Base-by-base conservation (phyloP, 352 stramenopile genomes). In the Phytopythium oedochilum region DNA sequence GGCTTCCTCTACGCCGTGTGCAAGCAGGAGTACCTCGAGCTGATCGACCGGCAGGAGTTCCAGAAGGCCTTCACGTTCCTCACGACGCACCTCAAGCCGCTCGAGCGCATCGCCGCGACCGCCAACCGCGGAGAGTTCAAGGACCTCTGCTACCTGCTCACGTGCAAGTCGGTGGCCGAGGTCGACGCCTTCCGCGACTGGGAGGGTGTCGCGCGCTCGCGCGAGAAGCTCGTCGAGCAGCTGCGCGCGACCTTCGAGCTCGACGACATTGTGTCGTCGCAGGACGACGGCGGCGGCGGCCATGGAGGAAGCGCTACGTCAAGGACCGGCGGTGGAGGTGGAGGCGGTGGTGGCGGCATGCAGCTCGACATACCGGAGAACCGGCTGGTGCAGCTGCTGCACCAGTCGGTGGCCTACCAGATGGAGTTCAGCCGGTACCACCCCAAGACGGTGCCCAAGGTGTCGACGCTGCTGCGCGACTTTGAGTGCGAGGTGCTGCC, bases 21-120 rank as follows among this genome's bases (percentile, higher is more conserved):
- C 66, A 93, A 92, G 57, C 85, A 96, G 57, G 84, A 96, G 60
- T 94, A 94, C 55, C 65, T 96, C 1, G 84, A 94, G 55, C 82
- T 96, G 25, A 93, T 94, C 54, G 83, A 94, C 56, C 75, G 86
- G 11, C 84, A 94, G 52, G 86, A 94, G 68, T 93, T 91, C 58
- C 84, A 96, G 61, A 94, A 94, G 34, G 86, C 84, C 14, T 96
- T 94, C 59, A 94, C 84, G 48, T 96, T 94, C 63, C 75, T 96
- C 55, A 91, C 82, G 32, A 92, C 86, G 61, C 79, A 93, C 61
- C 77, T 94, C 60, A 94, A 94, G 67, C 84, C 86, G 47, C 71
- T 96, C 26, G 84, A 96, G 64, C 91, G 92, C 57, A 75, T 94
- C 54, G 67, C 76, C 42, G 83, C 59, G 9, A 73, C 83, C 50